Conservation (phyloP, 78 protist species). For the Dictyostelium brefeldianum region DNA sequence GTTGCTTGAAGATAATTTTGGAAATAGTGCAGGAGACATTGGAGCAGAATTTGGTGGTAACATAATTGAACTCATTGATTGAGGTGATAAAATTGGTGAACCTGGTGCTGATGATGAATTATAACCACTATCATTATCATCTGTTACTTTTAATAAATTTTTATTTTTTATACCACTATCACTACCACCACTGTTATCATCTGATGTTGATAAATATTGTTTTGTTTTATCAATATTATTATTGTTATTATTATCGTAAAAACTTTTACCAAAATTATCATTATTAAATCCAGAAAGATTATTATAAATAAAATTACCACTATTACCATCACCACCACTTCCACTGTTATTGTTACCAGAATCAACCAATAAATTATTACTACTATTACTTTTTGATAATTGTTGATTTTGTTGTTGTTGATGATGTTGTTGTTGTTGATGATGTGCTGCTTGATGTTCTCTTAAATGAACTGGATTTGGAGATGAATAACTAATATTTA, state of each 20-base stretch:
- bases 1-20: conserved; percentile 9
- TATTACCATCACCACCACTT: background rate
- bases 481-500: conserved; percentile 30
- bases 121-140: background rate
- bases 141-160: background rate
- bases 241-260: background rate
- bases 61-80: background rate
- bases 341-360: too few relatives aligned
- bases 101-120: background rate
- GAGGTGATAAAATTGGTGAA: conserved; percentile 34
- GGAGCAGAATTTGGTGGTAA: conserved; percentile 8
- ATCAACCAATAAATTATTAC: background rate
- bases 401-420: background rate
- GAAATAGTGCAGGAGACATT: conserved; percentile 34
- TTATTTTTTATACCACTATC: background rate
- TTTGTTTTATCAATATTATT: background rate
- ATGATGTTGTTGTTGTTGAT: background rate
- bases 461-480: conserved; percentile 35
- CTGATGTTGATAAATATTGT: background rate
- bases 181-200: background rate
- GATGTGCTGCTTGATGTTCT: background rate
- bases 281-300: background rate
- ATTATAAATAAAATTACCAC: background rate
- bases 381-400: background rate
- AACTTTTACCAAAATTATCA: background rate